Conservation (phyloP, 192 early-diverging fungal species). For the Backusella parvicylindrica region DNA sequence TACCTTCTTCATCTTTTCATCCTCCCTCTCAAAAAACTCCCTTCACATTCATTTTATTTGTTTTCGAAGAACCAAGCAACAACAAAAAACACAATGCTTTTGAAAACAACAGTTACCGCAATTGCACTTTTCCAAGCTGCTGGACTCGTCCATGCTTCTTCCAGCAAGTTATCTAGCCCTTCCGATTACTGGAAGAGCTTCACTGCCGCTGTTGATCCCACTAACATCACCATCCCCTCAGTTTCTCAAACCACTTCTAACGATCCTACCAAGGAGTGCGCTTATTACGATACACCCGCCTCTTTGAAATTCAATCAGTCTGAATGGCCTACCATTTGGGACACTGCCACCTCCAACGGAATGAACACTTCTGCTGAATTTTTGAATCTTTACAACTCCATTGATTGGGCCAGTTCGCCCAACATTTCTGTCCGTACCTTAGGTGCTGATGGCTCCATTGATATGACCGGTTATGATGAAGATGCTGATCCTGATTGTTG, state of each 20-base stretch:
- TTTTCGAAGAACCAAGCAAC: neutral
- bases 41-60: constrained; percentile 7
- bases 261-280: constrained; percentile 19
- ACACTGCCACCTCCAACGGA: constrained; percentile 29
- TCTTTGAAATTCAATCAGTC: neutral
- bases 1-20: neutral
- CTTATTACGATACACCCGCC: constrained; percentile 12
- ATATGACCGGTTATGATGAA: constrained; percentile 15
- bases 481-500: constrained; percentile 32
- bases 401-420: constrained; percentile 39
- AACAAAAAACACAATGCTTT: constrained; percentile 19
- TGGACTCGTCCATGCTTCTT: constrained; percentile 10
- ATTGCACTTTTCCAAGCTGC: constrained; percentile 21
- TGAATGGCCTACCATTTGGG: constrained; percentile 31
- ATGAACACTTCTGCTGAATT: constrained; percentile 40
- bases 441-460: constrained; percentile 19
- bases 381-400: constrained; percentile 39
- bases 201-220: constrained; percentile 24
- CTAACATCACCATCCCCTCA: constrained; percentile 24
- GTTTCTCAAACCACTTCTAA: constrained; percentile 33
- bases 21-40: neutral
- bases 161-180: neutral
- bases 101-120: constrained; percentile 23
- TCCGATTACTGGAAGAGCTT: constrained; percentile 7
- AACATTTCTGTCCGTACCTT: constrained; percentile 22